These are phyloP conservation scores for Ganoderma lingzhi DNA, from an alignment of 1,284 basidiomycete genomes.

Conservation along the genomic window DNA sequence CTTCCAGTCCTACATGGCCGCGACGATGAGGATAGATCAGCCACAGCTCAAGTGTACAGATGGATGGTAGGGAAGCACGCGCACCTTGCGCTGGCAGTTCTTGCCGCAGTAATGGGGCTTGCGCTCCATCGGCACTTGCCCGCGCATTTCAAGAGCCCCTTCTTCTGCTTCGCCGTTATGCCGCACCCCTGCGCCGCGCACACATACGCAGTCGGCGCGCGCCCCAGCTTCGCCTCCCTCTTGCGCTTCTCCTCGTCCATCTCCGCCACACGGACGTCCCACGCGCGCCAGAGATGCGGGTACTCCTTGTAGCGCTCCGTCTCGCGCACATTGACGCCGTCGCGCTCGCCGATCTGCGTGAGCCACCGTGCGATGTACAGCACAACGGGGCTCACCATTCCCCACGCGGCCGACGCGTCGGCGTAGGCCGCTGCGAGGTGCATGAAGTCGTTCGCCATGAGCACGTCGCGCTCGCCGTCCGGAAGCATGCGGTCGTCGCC, in stretches of 20 bases:
- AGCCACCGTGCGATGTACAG: constrained; percentile 13
- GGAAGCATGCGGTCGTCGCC: constrained; percentile 8
- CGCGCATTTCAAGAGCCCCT: constrained; percentile 15
- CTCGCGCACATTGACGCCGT: constrained; percentile 9
- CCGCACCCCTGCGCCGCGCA: constrained; percentile 24
- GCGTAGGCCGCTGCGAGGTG: constrained; percentile 5
- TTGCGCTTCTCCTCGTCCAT: constrained; percentile 11
- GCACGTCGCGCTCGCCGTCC: neutral
- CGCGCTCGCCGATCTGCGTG: neutral
- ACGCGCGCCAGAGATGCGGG: constrained; percentile 12
- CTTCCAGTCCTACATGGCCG: neutral
- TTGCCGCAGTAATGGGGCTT: constrained; percentile 12
- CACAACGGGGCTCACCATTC: constrained; percentile 6
- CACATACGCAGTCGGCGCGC: constrained; percentile 15
- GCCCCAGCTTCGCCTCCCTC: constrained; percentile 15
- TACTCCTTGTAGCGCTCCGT: constrained; percentile 9
- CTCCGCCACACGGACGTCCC: constrained; percentile 13
- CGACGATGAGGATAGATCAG: neutral
- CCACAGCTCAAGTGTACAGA: neutral
- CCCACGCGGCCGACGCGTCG: neutral
- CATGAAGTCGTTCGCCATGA: constrained; percentile 7
- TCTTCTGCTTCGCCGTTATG: constrained; percentile 10
- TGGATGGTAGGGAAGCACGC: neutral
- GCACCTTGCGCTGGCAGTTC: constrained; percentile 19
- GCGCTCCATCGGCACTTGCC: constrained; percentile 21